phyloP scores from a whole-genome alignment of 331 rosid species.

The Erythrophleum ivorense region DNA sequence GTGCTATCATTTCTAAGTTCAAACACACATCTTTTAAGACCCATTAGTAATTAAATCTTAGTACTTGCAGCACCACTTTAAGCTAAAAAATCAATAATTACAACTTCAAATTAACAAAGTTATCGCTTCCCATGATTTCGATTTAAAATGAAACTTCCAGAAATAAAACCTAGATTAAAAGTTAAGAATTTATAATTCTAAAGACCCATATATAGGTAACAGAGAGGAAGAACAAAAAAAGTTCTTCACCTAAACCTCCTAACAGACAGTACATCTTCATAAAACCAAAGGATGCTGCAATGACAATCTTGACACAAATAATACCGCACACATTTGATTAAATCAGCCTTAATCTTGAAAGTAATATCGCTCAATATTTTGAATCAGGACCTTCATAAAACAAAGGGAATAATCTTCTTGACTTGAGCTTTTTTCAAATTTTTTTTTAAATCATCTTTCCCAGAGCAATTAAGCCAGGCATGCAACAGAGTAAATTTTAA shows the following conservation, averaged over 20 bases:
- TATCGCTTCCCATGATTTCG: background rate
- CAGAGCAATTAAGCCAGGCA: background rate
- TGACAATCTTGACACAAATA: background rate
- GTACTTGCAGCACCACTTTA: slow-evolving; percentile 3
- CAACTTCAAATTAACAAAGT: background rate
- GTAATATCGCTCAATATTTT: background rate
- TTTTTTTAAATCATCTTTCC: too few relatives aligned
- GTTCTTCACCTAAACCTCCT: background rate
- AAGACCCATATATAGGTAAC: background rate
- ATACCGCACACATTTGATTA: background rate
- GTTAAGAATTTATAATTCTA: background rate
- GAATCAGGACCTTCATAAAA: background rate
- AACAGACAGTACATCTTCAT: background rate
- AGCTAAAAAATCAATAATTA: background rate
- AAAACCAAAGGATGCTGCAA: background rate
- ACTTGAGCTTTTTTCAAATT: background rate
- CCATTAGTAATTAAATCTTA: background rate
- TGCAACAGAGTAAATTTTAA: background rate
- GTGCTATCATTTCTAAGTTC: background rate
- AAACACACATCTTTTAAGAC: too few relatives aligned
- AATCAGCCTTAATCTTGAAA: background rate
- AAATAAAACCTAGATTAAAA: background rate
- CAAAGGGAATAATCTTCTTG: background rate
- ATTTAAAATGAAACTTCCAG: background rate
- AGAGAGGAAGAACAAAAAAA: background rate